Evolutionary conservation across 2,329 filamentous ascomycete species (phyloP).

Genomic region (Penicillium sp.): DNA sequence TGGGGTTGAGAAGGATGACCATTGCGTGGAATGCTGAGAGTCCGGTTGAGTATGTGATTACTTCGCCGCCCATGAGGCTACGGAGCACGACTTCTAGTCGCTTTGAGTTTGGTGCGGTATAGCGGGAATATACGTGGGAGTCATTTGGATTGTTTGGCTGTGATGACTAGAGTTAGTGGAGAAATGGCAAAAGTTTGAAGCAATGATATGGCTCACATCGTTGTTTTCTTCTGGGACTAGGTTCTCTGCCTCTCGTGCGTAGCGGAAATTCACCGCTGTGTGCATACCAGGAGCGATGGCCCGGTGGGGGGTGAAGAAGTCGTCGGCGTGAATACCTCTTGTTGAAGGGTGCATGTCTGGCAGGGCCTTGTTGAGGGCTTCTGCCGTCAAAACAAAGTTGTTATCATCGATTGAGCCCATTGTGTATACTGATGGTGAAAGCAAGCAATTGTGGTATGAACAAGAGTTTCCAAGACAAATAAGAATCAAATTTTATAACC

Average conservation of each 20-base stretch:
- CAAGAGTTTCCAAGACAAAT: not conserved
- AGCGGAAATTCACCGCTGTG: conserved; percentile 15
- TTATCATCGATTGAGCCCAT: conserved; percentile 1
- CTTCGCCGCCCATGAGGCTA: conserved; percentile 10
- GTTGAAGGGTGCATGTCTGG: conserved; percentile 11
- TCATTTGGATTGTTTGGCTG: conserved; percentile 13
- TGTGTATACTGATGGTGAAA: not conserved
- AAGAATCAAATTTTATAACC: too few relatives aligned
- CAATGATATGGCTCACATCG: conserved; percentile 2
- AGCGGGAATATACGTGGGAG: conserved; percentile 14
- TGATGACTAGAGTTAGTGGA: not conserved
- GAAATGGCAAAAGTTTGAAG: not conserved
- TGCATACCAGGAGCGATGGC: conserved; percentile 19
- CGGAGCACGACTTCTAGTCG: conserved; percentile 11
- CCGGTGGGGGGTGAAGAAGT: conserved; percentile 14
- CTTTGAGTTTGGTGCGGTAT: conserved; percentile 13
- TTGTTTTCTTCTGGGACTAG: conserved; percentile 14
- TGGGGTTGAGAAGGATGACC: conserved; percentile 76
- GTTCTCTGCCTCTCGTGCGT: conserved; percentile 11
- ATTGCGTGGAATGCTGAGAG: conserved; percentile 85
- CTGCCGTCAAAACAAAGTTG: conserved; percentile 4
- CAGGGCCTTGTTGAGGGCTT: conserved; percentile 10
- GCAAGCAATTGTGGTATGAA: not conserved
- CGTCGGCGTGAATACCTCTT: conserved; percentile 16
- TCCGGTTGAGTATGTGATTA: conserved; percentile 72